These are phyloP conservation scores for Kitagawia praeruptora DNA, from an alignment of 129 eudicot species.

Conservation along the genomic window DNA sequence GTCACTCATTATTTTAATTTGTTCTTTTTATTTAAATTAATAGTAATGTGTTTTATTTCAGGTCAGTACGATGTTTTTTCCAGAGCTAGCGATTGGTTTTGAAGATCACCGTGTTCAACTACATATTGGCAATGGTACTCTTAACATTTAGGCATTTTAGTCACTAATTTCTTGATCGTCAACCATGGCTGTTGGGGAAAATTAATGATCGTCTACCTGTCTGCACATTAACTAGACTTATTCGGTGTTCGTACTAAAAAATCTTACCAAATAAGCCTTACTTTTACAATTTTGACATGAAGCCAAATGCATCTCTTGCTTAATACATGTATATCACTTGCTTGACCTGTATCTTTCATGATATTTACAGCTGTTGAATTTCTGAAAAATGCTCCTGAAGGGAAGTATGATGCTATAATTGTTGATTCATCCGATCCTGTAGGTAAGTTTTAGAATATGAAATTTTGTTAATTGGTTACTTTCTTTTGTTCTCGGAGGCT, in stretches of 20 bases:
- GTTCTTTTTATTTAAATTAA: background rate
- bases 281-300: background rate
- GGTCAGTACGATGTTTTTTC: slow-evolving; percentile 86
- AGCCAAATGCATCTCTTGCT: background rate
- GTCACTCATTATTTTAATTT: background rate
- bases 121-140: slow-evolving; percentile 80
- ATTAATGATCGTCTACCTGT: background rate
- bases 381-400: slow-evolving; percentile 44
- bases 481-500: background rate
- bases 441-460: slow-evolving; percentile 38
- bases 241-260: background rate
- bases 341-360: background rate
- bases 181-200: background rate
- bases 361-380: slow-evolving; percentile 59
- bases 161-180: background rate
- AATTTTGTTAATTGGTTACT: background rate
- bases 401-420: slow-evolving; percentile 79
- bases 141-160: background rate
- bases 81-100: slow-evolving; percentile 74
- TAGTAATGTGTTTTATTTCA: slow-evolving; percentile 18
- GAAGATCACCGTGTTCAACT: slow-evolving; percentile 94
- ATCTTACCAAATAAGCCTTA: no score
- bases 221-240: background rate
- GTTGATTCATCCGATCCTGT: slow-evolving; percentile 97
- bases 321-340: background rate